A percentile compares a stretch with the other conserved stretches of the same genome.
Evolutionary conservation across 306 rosid genomes (phyloP).

Genomic region (Chamaecrista fasciculata): DNA sequence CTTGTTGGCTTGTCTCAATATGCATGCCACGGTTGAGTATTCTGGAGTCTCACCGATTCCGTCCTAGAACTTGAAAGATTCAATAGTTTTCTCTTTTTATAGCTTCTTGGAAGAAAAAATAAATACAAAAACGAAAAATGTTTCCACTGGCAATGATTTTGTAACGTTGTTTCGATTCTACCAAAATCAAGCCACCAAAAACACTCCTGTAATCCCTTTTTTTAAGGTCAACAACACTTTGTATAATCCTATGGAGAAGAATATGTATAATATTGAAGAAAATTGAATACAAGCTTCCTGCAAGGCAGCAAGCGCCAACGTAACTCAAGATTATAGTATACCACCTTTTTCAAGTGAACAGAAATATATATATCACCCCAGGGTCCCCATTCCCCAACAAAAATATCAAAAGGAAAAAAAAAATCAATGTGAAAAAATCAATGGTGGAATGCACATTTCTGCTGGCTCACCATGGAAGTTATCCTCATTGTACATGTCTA

Average conservation of each 20-base stretch:
- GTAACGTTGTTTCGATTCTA: constrained; percentile 14
- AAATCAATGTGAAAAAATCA: constrained; percentile 25
- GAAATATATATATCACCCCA: constrained; percentile 35
- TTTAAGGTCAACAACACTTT: no score
- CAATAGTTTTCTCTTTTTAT: background rate
- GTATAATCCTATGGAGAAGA: constrained; percentile 48
- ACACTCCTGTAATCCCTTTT: no score
- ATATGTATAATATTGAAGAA: constrained; percentile 46
- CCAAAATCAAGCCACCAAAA: constrained; percentile 22
- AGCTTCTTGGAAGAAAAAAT: background rate
- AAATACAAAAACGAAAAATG: background rate
- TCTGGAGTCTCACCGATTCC: background rate
- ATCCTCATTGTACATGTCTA: constrained; percentile 19
- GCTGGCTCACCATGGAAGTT: constrained; percentile 34
- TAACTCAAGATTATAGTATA: constrained; percentile 28
- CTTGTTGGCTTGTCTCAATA: background rate
- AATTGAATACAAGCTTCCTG: constrained; percentile 49
- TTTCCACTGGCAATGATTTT: background rate
- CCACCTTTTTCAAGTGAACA: constrained; percentile 37
- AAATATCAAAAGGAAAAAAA: constrained; percentile 14
- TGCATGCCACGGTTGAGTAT: background rate
- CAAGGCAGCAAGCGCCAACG: constrained; percentile 36
- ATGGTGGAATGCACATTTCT: constrained; percentile 36
- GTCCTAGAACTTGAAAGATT: background rate
- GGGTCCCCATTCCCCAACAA: constrained; percentile 34